Evolutionary conservation across 305 asterid genomes (phyloP).

Genomic region (Fraxinus platypoda): DNA sequence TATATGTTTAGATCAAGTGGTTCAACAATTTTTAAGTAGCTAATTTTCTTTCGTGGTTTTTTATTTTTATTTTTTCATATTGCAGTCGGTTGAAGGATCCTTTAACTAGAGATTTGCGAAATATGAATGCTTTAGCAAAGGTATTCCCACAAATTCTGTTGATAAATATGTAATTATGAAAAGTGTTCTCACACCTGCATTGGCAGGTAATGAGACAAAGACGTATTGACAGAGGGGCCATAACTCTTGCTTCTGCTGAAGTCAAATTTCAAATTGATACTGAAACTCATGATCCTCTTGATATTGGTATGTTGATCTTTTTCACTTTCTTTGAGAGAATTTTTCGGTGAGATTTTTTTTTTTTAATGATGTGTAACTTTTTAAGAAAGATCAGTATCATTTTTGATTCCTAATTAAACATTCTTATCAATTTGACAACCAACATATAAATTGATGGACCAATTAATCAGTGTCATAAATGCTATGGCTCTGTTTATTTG

Average conservation of each 20-base stretch:
- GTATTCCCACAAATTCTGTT: constrained; percentile 34
- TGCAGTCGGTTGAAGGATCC: constrained; percentile 94
- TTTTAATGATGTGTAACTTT: not conserved
- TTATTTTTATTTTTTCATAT: not conserved
- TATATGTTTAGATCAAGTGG: not conserved
- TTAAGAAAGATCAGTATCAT: constrained; percentile 4
- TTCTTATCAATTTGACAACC: not conserved
- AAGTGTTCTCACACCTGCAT: constrained; percentile 22
- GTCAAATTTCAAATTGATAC: constrained; percentile 97
- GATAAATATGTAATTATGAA: not conserved
- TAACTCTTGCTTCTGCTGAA: constrained; percentile 99
- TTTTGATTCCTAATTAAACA: not conserved
- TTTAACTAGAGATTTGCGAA: constrained; percentile 85
- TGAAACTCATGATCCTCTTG: constrained; percentile 99
- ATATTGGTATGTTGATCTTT: constrained; percentile 62
- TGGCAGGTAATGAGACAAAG: constrained; percentile 94
- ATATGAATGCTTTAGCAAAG: constrained; percentile 91
- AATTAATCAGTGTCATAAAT: not conserved
- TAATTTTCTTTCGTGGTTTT: not conserved
- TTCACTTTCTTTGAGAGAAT: not conserved
- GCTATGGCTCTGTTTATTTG: constrained; percentile 3
- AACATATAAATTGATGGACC: constrained; percentile 13
- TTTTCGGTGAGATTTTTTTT: not conserved
- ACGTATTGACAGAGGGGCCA: constrained; percentile 95
- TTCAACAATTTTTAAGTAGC: not conserved